phyloP scores from a whole-genome alignment of 2,329 filamentous ascomycete species.

The Pyricularia grisea region DNA sequence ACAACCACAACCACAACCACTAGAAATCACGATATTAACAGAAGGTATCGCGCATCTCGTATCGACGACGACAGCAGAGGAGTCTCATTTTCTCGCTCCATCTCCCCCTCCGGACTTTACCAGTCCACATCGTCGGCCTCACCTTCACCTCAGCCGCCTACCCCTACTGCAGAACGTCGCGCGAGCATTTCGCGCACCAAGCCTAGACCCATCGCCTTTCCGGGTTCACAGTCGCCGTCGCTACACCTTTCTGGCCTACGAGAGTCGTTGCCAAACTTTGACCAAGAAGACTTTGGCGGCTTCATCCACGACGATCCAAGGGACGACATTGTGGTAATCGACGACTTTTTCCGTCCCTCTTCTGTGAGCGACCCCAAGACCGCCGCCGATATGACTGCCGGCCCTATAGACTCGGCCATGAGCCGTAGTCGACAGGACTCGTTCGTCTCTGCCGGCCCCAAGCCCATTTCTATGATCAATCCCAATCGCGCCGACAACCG shows the following conservation, averaged over 20 bases:
- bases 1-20: background rate
- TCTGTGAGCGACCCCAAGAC: slow-evolving; percentile 11
- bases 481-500: slow-evolving; percentile 51
- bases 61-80: slow-evolving; percentile 7
- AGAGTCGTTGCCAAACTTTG: slow-evolving; percentile 11
- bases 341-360: slow-evolving; percentile 26
- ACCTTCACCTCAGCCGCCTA: slow-evolving; percentile 33
- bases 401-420: slow-evolving; percentile 49
- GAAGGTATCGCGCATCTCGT: slow-evolving; percentile 28
- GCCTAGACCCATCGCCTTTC: slow-evolving; percentile 22
- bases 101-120: slow-evolving; percentile 19
- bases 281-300: background rate
- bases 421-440: slow-evolving; percentile 53
- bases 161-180: slow-evolving; percentile 20
- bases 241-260: slow-evolving; percentile 8
- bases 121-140: slow-evolving; percentile 22
- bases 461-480: slow-evolving; percentile 58
- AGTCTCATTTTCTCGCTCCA: slow-evolving; percentile 11
- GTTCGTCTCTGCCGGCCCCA: slow-evolving; percentile 55
- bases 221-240: slow-evolving; percentile 11
- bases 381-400: slow-evolving; percentile 46
- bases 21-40: slow-evolving; percentile 17
- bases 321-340: slow-evolving; percentile 35
- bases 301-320: slow-evolving; percentile 11
- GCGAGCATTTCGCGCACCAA: slow-evolving; percentile 17